Conservation (phyloP, 1,284 basidiomycete genomes). For the Microbotryum violaceum region DNA sequence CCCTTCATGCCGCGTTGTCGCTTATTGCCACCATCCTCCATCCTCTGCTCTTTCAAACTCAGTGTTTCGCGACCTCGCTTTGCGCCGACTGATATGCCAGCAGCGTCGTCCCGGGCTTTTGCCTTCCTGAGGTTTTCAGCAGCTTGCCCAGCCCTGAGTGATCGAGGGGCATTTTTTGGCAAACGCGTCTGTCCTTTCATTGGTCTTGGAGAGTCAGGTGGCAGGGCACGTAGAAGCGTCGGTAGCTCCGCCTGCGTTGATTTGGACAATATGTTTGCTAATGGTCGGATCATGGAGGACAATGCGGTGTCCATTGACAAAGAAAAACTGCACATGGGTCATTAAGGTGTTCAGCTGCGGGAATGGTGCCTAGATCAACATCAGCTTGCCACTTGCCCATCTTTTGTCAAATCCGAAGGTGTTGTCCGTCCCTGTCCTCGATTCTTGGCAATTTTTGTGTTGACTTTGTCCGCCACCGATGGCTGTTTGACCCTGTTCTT, state of each 20-base stretch:
- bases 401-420: conserved; percentile 4
- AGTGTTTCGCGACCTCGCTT: conserved; percentile 19
- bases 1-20: conserved; percentile 23
- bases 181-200: conserved; percentile 29
- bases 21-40: conserved; percentile 21
- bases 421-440: neutral
- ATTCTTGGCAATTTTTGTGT: conserved; percentile 13
- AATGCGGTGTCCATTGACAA: conserved; percentile 25
- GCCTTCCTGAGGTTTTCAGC: conserved; percentile 27
- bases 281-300: conserved; percentile 21
- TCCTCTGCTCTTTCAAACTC: conserved; percentile 28
- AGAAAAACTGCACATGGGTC: conserved; percentile 12
- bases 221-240: conserved; percentile 22
- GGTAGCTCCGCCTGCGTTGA: conserved; percentile 11
- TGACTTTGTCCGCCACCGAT: conserved; percentile 22
- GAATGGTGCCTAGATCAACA: neutral
- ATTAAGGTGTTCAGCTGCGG: neutral
- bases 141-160: conserved; percentile 21
- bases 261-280: conserved; percentile 1
- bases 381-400: conserved; percentile 18
- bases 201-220: conserved; percentile 12
- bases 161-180: conserved; percentile 27
- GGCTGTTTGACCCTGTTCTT: conserved; percentile 20
- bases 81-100: conserved; percentile 10
- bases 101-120: conserved; percentile 20